Base-by-base conservation (phyloP, 768 basidiomycete genomes). In the Lactarius vividus region DNA sequence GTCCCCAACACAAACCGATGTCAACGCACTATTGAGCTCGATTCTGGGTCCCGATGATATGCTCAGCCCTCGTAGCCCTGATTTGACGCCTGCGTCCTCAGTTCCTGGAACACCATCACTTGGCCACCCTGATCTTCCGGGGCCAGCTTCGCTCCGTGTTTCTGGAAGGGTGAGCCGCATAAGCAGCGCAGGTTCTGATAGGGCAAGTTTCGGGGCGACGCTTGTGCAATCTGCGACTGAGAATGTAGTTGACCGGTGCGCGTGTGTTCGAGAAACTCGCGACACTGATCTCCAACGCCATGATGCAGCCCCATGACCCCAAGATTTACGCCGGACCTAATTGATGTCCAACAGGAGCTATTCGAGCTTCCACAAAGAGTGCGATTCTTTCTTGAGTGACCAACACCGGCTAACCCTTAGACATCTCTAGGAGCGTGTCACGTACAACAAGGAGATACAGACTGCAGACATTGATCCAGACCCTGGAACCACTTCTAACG, bases 291-390 rank as follows among this genome's bases (percentile, higher is more conserved):
- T 59, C 35, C 49, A 70, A 54, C 29, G 29, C 28, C 58, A n/a
- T 58, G 52, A 69, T 39, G 29, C 63, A 91, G 89, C 64, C 79
- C 79, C 54, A 79, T 91, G 72, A 86, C 83, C 5, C 86, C 88
- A 13, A 82, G 89, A 52, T 81, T 83, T 35, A 79, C 86, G 52
- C 84, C 84, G n/a, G 92, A 93, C 73, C 82, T 94, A n/a, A 84
- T 96, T 58, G 92, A 96, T 70, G 82, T 92, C 20, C 91, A 94
- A 69, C 88, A 93, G 72, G 95, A 97, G 73, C 78, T 97, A 6
- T 96, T 93, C 70, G 94, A 96, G 71, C 78, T 95, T 13, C 94
- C 94, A 2, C 87, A 89, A 72, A 93, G 90, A 80, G 94, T 93
- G n/a, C 31, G 72, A 63, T 28, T n/a, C 49, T 16, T 49, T 53